Evolutionary conservation across 1,139 yeast species (phyloP), one percentile per base, ranked within the genome.

Genomic region (Nakaseomyces nivariensis): DNA sequence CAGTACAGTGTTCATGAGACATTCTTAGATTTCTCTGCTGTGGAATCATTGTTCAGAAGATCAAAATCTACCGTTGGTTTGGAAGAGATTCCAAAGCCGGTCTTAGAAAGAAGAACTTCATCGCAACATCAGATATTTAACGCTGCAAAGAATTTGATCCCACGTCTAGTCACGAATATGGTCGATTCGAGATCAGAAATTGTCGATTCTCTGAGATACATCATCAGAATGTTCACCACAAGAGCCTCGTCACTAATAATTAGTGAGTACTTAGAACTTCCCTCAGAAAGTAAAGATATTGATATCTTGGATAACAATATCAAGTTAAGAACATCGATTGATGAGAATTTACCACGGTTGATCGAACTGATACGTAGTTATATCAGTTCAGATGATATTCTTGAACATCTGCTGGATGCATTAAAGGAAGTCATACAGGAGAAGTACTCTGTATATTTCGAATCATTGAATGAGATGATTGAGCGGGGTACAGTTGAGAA

Each of bases 111-210:
- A 29, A 49, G 46, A 9, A 53, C 46, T 24, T 29, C 51, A 3
- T 43, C 56, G 6, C 32, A 46, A n/a, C 49, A 54, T 3, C 56
- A 72, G 81, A 47, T 68, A 82, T 49, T 81, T 77, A 54, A 65
- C 31, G 46, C 83, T 47, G 85, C 87, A 4, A 73, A 77, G 53
- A 86, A 81, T 37, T 75, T 88, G 1, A 86, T 83, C 2, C 97
- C 97, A 0, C 81, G 78, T 55, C 87, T 88, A n/a, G 84, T 86
- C 10, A 83, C 81, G 59, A 84, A 86, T 63, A 85, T 84, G 87
- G 77, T 83, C 47, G 97, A 90, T 67, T 95, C 96, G 25, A 79
- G 87, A 56, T 74, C 69, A 24, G 97, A 89, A 64, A 72, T 89
- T 37, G 86, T 85, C 57, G 72, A 79, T 22, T 90, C 85, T 57